Conservation (phyloP, 331 rosid genomes). For the Malus hybrid region DNA sequence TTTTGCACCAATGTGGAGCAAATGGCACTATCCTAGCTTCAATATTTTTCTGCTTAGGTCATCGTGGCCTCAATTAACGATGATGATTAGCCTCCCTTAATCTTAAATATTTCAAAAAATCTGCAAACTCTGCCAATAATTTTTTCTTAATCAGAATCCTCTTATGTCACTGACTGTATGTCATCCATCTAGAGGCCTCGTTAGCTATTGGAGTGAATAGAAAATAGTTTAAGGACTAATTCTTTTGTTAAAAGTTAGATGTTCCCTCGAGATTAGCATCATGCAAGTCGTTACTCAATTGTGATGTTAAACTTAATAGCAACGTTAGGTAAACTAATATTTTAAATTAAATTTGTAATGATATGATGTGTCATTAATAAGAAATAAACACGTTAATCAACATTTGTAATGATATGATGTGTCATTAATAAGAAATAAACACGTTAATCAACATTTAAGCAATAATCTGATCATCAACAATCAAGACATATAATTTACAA, state of each 20-base stretch:
- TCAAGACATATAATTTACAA: too few relatives aligned
- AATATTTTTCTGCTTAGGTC: slow-evolving; percentile 7
- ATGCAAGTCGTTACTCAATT: background rate
- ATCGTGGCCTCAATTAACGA: slow-evolving; percentile 37
- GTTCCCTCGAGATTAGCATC: background rate
- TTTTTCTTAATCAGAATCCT: background rate
- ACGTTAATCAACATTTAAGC: too few relatives aligned
- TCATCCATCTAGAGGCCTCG: background rate
- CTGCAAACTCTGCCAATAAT: background rate
- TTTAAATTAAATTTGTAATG: too few relatives aligned
- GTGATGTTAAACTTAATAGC: too few relatives aligned
- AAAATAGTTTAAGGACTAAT: slow-evolving; percentile 5
- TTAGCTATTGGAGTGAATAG: background rate
- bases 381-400: too few relatives aligned
- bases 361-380: too few relatives aligned
- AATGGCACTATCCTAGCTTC: slow-evolving; percentile 27
- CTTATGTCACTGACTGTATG: slow-evolving; percentile 6
- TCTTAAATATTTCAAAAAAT: background rate
- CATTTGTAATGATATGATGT: too few relatives aligned
- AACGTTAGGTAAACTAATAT: too few relatives aligned
- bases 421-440: too few relatives aligned
- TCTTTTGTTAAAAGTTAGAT: background rate
- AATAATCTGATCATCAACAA: too few relatives aligned
- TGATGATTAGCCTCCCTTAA: slow-evolving; percentile 14
- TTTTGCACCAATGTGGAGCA: slow-evolving; percentile 24